Evolutionary conservation across 805 yeast species (phyloP).

Genomic region (Monosporozyma siamensis): DNA sequence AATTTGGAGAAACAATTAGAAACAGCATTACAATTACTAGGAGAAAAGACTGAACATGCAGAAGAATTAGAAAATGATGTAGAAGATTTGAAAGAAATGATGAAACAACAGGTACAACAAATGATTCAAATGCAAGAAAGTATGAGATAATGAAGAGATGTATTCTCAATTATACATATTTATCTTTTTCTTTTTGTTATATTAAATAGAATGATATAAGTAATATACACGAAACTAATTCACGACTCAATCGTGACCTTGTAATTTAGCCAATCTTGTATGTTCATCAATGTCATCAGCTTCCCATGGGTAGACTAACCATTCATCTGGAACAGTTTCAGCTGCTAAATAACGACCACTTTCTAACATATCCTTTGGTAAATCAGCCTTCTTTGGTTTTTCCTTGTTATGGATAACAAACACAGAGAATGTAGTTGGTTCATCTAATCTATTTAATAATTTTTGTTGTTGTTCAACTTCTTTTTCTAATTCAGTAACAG

Average conservation of each 20-base stretch:
- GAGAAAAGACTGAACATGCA: slow-evolving; percentile 80
- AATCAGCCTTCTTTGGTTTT: slow-evolving; percentile 69
- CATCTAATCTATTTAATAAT: slow-evolving; percentile 48
- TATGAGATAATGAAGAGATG: slow-evolving; percentile 5
- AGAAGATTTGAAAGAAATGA: slow-evolving; percentile 75
- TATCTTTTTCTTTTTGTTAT: too few species aligned
- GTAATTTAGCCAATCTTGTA: slow-evolving; percentile 52
- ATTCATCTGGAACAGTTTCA: slow-evolving; percentile 60
- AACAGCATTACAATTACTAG: slow-evolving; percentile 57
- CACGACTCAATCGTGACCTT: slow-evolving; percentile 54
- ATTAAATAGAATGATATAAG: too few species aligned
- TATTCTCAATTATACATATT: too few species aligned
- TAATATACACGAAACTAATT: too few species aligned
- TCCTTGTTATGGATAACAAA: slow-evolving; percentile 80
- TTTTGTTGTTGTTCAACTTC: slow-evolving; percentile 52
- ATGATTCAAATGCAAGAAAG: slow-evolving; percentile 54
- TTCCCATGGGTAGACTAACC: slow-evolving; percentile 93
- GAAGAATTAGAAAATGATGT: slow-evolving; percentile 85
- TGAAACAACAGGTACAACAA: slow-evolving; percentile 78
- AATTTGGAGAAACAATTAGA: slow-evolving; percentile 38
- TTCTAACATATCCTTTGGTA: slow-evolving; percentile 53
- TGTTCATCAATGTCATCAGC: slow-evolving; percentile 73
- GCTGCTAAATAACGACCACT: slow-evolving; percentile 66
- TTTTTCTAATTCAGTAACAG: slow-evolving; percentile 58
- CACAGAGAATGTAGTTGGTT: slow-evolving; percentile 57